A percentile compares a stretch with the other conserved stretches of the same genome.
phyloP scores from a whole-genome alignment of 768 basidiomycete genomes.

The Collybiopsis luxurians region DNA sequence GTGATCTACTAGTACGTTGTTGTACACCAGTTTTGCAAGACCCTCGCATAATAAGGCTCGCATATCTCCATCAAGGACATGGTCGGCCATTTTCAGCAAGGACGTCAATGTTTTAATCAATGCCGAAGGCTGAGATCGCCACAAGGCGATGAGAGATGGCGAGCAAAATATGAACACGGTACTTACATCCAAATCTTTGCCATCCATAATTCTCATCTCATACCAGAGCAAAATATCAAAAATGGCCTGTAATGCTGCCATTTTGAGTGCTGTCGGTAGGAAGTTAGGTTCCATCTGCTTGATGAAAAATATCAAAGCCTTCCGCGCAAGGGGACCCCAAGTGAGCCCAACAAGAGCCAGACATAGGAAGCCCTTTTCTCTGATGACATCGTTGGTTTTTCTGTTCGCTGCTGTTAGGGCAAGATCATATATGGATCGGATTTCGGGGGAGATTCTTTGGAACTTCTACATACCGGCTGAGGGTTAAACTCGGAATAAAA shows the following conservation, averaged over 20 bases:
- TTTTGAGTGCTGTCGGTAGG: constrained; percentile 55
- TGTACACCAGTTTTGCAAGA: constrained; percentile 76
- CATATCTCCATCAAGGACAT: constrained; percentile 23
- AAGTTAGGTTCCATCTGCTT: background rate
- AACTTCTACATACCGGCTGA: constrained; percentile 47
- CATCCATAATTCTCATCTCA: constrained; percentile 53
- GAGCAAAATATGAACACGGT: too few species aligned
- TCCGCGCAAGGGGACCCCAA: background rate
- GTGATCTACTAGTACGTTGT: constrained; percentile 72
- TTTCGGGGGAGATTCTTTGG: constrained; percentile 45
- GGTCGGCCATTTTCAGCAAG: too few species aligned
- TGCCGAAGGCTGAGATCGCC: too few species aligned
- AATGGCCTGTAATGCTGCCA: constrained; percentile 68
- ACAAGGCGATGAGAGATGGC: too few species aligned
- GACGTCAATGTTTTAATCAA: too few species aligned
- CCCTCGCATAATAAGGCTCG: constrained; percentile 69
- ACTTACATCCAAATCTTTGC: constrained; percentile 24
- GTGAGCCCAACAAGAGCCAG: background rate
- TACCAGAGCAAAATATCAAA: constrained; percentile 90
- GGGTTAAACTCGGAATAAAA: background rate
- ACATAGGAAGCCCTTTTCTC: background rate
- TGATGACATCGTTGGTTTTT: background rate
- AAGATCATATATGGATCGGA: constrained; percentile 42
- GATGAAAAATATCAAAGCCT: background rate
- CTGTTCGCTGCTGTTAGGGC: background rate